A percentile compares a stretch with the other conserved stretches of the same genome.
These are phyloP conservation scores for Parafenestella ontariensis DNA, from an alignment of 2,329 filamentous ascomycete species.

Conservation along the genomic window DNA sequence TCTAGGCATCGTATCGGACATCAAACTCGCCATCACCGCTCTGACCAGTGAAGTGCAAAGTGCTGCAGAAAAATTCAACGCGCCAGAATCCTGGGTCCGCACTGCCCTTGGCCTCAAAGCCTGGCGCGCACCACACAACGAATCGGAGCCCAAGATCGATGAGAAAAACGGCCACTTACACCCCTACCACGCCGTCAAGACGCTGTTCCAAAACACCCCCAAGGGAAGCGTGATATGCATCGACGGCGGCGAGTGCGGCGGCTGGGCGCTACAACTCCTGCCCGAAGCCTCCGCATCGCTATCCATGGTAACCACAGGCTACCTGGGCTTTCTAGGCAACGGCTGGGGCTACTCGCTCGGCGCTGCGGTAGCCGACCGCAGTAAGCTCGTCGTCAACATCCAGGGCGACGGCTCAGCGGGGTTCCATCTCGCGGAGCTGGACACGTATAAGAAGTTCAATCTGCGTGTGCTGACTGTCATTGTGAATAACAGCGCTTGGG, in stretches of 20 bases:
- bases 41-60: conserved; percentile 24
- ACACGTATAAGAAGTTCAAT: conserved; percentile 52
- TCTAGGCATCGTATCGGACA: conserved; percentile 53
- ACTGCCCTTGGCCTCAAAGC: conserved; percentile 32
- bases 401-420: conserved; percentile 57
- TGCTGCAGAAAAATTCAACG: conserved; percentile 15
- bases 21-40: conserved; percentile 41
- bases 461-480: conserved; percentile 54
- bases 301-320: conserved; percentile 39
- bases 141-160: conserved; percentile 28
- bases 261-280: conserved; percentile 45
- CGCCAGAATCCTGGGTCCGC: conserved; percentile 33
- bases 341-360: conserved; percentile 57
- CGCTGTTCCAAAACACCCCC: conserved; percentile 48
- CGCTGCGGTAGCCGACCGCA: conserved; percentile 51
- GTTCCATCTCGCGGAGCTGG: conserved; percentile 57
- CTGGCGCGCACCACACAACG: conserved; percentile 29
- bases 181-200: conserved; percentile 53
- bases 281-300: conserved; percentile 32
- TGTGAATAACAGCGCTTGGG: conserved; percentile 56
- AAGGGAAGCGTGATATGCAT: conserved; percentile 48
- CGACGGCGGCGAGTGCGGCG: conserved; percentile 52
- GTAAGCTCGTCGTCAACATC: conserved; percentile 51
- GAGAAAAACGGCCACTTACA: conserved; percentile 46
- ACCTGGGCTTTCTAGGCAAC: conserved; percentile 57